Base-by-base conservation (phyloP, 148 eudicot species). In the Arbutus unedo region DNA sequence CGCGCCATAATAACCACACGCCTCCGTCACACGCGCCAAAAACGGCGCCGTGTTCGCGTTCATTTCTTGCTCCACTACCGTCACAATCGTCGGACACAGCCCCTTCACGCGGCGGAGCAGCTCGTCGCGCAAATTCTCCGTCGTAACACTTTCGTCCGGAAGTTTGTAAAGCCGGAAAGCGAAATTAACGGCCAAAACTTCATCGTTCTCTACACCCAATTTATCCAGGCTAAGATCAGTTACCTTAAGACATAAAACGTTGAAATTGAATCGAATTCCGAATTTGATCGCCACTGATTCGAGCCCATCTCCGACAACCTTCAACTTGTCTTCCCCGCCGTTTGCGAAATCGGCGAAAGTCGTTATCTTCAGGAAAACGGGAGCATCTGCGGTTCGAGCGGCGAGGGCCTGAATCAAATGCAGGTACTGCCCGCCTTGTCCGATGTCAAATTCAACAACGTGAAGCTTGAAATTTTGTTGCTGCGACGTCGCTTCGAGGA, bases 81-180 rank as follows among this genome's bases (percentile, higher is more conserved):
- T 92, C 79, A 92, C 92, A 64, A 93, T 90, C 80, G 81, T 84
- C 84, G 98, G 94, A 0, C 83, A 66, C 70, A 95, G 73, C n/a
- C 87, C 86, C 81, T 89, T 91, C 85, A 95, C 97, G 70, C 93
- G 93, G 74, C 98, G 91, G 16, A 95, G 91, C 19, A 93, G 85
- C 85, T 88, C 92, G 84, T 95, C 98, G 0, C 98, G 78, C 0
- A 88, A 51, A 85, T 95, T 95, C 88, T 95, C 98, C 87, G 93
- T 90, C n/a, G 96, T 90, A 4, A 93, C 98, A 38, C 97, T 93
- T 84, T 95, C 98, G 81, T 93, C 98, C 18, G 98, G 97, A 45
- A 95, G 89, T 49, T 87, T 86, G 79, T 88, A 82, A 50, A 95
- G 81, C 78, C 75, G 84, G 64, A 88, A 95, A 0, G 98, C 95